Conservation (phyloP, 371 early-diverging fungal species). For the Nematocida parisii region DNA sequence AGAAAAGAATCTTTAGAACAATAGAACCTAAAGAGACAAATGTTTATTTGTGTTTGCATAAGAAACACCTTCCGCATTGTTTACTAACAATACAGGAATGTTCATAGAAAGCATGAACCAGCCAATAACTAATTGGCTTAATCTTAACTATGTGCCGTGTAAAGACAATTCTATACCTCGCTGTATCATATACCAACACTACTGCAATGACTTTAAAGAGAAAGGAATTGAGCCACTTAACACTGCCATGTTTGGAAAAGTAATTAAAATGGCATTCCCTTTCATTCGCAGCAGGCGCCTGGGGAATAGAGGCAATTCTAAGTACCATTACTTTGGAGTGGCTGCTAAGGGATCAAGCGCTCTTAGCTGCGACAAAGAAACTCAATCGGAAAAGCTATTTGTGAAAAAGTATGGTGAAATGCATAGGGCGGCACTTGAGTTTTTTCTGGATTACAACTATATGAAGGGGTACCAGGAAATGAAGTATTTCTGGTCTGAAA, state of each 20-base stretch:
- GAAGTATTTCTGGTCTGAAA: slow-evolving; percentile 46
- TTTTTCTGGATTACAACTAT: slow-evolving; percentile 18
- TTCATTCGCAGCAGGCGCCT: slow-evolving; percentile 72
- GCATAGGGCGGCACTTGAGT: slow-evolving; percentile 24
- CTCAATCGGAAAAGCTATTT: slow-evolving; percentile 10
- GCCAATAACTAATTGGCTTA: slow-evolving; percentile 67
- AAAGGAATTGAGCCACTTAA: slow-evolving; percentile 72
- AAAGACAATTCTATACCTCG: slow-evolving; percentile 72
- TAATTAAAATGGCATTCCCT: slow-evolving; percentile 73
- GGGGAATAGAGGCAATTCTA: slow-evolving; percentile 73
- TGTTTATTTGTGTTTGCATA: not conserved
- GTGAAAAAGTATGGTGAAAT: slow-evolving; percentile 26
- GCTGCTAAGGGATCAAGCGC: slow-evolving; percentile 29
- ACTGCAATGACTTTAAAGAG: slow-evolving; percentile 70
- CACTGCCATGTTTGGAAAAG: slow-evolving; percentile 74
- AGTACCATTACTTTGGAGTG: slow-evolving; percentile 72
- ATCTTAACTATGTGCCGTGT: slow-evolving; percentile 71
- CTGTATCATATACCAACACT: slow-evolving; percentile 72
- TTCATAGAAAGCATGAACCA: slow-evolving; percentile 62
- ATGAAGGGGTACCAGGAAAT: slow-evolving; percentile 49
- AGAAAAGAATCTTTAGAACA: slow-evolving; percentile 4
- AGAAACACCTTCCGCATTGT: slow-evolving; percentile 12
- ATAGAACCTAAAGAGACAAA: slow-evolving; percentile 9
- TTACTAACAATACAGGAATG: slow-evolving; percentile 53
- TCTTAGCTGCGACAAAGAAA: slow-evolving; percentile 3